A percentile compares a stretch with the other conserved stretches of the same genome.
phyloP scores from a whole-genome alignment of 495 filamentous ascomycete species.

The Antarctomyces pellizariae region DNA sequence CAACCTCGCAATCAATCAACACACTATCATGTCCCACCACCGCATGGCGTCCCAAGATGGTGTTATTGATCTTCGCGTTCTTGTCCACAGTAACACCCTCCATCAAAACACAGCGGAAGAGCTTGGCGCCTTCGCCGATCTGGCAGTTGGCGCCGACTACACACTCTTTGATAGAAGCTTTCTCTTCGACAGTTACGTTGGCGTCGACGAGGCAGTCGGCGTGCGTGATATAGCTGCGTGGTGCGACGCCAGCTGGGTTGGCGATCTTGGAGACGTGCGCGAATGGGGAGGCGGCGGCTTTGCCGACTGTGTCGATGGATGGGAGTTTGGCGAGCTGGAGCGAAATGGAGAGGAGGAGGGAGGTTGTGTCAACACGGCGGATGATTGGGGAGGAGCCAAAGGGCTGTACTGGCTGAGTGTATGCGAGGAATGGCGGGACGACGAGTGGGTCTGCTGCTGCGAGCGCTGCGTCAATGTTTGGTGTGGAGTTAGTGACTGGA shows the following conservation, averaged over 20 bases:
- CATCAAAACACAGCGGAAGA: slow-evolving; percentile 72
- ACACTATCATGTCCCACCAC: slow-evolving; percentile 52
- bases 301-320: slow-evolving; percentile 39
- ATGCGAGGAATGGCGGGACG: slow-evolving; percentile 15
- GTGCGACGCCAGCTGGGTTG: slow-evolving; percentile 50
- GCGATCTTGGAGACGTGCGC: slow-evolving; percentile 60
- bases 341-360: slow-evolving; percentile 55
- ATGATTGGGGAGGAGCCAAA: slow-evolving; percentile 37
- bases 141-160: slow-evolving; percentile 71
- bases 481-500: slow-evolving; percentile 3
- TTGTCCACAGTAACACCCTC: slow-evolving; percentile 66
- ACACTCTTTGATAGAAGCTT: slow-evolving; percentile 65
- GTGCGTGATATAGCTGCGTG: slow-evolving; percentile 50
- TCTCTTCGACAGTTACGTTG: slow-evolving; percentile 67
- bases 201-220: slow-evolving; percentile 56
- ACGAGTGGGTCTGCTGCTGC: slow-evolving; percentile 23
- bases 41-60: slow-evolving; percentile 52
- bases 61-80: slow-evolving; percentile 53
- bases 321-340: slow-evolving; percentile 61
- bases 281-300: slow-evolving; percentile 35
- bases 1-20: slow-evolving; percentile 73
- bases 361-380: slow-evolving; percentile 66
- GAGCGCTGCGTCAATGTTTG: too few species aligned
- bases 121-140: slow-evolving; percentile 54
- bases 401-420: slow-evolving; percentile 12